Conservation (phyloP, 1,284 basidiomycete genomes). For the Microbotryum lychnidis-dioicae region DNA sequence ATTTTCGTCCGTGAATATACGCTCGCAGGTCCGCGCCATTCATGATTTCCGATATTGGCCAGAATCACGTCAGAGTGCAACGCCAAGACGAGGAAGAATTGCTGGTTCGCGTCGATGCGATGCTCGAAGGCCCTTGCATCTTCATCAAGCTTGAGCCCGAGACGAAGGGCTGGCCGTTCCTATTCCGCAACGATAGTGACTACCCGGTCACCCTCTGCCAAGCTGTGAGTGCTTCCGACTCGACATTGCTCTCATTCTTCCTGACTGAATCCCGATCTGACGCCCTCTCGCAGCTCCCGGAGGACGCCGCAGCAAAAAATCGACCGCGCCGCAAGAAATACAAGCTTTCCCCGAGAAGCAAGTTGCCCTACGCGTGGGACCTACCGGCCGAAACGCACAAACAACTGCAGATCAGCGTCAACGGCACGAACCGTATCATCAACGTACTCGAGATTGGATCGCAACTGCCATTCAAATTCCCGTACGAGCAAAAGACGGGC, state of each 20-base stretch:
- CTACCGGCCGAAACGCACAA: constrained; percentile 78
- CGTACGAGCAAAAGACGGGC: constrained; percentile 22
- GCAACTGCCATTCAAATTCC: constrained; percentile 79
- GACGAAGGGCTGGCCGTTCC: constrained; percentile 74
- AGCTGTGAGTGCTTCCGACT: constrained; percentile 48
- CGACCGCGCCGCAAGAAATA: constrained; percentile 41
- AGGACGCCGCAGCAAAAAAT: constrained; percentile 25
- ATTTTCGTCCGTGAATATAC: background rate
- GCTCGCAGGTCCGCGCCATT: constrained; percentile 74
- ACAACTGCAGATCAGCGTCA: constrained; percentile 58
- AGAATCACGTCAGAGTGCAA: constrained; percentile 65
- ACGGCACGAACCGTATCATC: constrained; percentile 60
- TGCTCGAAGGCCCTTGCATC: constrained; percentile 79
- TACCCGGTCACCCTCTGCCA: constrained; percentile 66
- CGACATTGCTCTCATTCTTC: background rate
- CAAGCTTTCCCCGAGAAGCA: constrained; percentile 53
- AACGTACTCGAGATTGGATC: constrained; percentile 97
- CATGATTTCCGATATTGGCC: constrained; percentile 85
- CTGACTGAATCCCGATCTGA: constrained; percentile 6
- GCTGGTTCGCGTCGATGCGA: constrained; percentile 72
- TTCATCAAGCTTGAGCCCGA: constrained; percentile 70
- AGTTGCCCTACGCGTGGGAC: constrained; percentile 84
- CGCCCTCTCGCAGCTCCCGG: constrained; percentile 20
- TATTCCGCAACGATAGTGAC: constrained; percentile 82
- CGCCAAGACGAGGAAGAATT: constrained; percentile 46